Evolutionary conservation across 371 early-diverging fungal species (phyloP), one percentile per base, ranked within the genome.

Genomic region (Apophysomyces elegans): DNA sequence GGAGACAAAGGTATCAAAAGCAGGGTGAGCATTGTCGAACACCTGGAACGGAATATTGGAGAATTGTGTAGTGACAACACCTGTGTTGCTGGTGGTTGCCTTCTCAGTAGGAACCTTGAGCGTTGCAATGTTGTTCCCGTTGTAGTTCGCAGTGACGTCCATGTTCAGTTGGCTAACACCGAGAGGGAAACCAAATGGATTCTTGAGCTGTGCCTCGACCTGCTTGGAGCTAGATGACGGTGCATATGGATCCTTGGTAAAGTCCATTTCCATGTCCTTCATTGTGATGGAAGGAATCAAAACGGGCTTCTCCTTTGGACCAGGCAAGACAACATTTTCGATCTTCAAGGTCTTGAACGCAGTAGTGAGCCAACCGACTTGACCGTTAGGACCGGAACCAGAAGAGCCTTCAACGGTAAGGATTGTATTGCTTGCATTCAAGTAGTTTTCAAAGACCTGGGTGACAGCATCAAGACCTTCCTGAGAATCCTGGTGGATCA

Each of bases 181-280:
- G 45, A 88, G 71, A 59, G 86, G 85, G 86, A 86, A 86, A 9
- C 84, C 77, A 37, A 86, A 86, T 3, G 88, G 86, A 66, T 72
- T 83, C 67, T 86, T 72, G 62, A 81, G 76, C 63, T 83, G 80
- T 36, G 69, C 75, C 44, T 84, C 78, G 57, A 83, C 81, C 58
- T 77, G 59, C 56, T 71, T 76, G 16, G 86, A 86, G 12, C 83
- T 77, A 11, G 80, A 75, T 59, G 72, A 64, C 50, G 85, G 79
- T 50, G 71, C 71, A 71, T 84, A 86, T 46, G 77, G 74, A 64
- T 76, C 70, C 18, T 75, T 75, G 41, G 86, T 87, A 61, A 86
- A 86, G 64, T 84, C 84, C 47, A 86, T 63, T 11, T 71, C 70
- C 65, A 85, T 72, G 16, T 84, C 75, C 68, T 77, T 83, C 71